Conservation (phyloP, 140 eudicot genomes). For the Flaveria floridana region DNA sequence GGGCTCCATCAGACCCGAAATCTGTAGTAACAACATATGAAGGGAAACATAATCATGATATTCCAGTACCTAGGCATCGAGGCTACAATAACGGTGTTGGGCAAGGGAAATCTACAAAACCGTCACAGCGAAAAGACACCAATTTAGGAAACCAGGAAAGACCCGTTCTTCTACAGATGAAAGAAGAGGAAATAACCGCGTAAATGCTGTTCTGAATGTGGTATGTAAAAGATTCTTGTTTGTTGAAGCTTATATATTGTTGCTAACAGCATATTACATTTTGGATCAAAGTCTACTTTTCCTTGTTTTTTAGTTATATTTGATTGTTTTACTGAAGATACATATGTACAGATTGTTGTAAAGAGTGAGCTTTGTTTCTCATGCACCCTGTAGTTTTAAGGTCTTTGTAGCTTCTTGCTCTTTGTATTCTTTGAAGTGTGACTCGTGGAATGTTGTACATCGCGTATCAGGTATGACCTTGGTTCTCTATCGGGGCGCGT, state of each 20-base stretch:
- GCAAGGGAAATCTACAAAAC: slow-evolving; percentile 34
- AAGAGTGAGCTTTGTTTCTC: slow-evolving; percentile 18
- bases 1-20: slow-evolving; percentile 80
- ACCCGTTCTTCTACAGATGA: slow-evolving; percentile 61
- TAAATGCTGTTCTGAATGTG: slow-evolving; percentile 29
- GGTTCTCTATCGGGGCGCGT: background rate
- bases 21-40: slow-evolving; percentile 92
- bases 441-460: background rate
- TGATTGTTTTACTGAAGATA: slow-evolving; percentile 27
- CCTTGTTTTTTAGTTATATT: background rate
- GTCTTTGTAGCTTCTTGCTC: background rate
- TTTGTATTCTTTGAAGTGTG: background rate
- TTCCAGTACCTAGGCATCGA: slow-evolving; percentile 58
- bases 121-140: slow-evolving; percentile 41
- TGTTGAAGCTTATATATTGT: slow-evolving; percentile 26
- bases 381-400: background rate
- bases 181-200: slow-evolving; percentile 69
- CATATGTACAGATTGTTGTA: slow-evolving; percentile 34
- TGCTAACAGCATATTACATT: slow-evolving; percentile 22
- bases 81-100: slow-evolving; percentile 30
- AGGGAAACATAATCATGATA: slow-evolving; percentile 92
- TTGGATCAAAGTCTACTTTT: slow-evolving; percentile 25
- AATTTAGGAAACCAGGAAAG: slow-evolving; percentile 53
- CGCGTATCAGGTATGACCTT: background rate
- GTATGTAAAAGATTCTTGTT: slow-evolving; percentile 24